Percentiles rank a stretch among this genome's conserved stretches.
Evolutionary conservation across 2,329 filamentous ascomycete genomes (phyloP).

Genomic region (Pseudocercospora crystallina): DNA sequence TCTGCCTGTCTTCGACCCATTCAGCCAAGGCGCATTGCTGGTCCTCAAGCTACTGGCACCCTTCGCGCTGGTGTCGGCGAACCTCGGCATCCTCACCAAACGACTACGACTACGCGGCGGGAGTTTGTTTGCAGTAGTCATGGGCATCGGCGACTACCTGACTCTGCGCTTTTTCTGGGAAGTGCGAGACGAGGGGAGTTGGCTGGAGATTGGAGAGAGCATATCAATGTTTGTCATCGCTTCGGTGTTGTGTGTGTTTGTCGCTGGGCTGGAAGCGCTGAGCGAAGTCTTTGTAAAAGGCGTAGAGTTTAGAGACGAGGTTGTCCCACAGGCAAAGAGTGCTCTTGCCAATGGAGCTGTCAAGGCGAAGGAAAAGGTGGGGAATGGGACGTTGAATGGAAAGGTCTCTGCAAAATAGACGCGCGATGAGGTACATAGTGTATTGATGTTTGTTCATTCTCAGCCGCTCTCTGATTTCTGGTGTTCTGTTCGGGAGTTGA

Average conservation of each 20-base stretch:
- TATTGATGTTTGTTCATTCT: no score
- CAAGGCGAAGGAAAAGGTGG: slow-evolving; percentile 1
- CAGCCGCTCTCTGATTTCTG: no score
- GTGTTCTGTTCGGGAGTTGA: no score
- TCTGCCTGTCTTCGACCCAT: slow-evolving; percentile 89
- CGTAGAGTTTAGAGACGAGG: slow-evolving; percentile 61
- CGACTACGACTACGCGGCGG: slow-evolving; percentile 80
- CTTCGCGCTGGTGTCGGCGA: slow-evolving; percentile 88
- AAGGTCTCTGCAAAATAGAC: not conserved
- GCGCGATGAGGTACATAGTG: no score
- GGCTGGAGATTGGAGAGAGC: slow-evolving; percentile 95
- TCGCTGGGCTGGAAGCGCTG: slow-evolving; percentile 80
- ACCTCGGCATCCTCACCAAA: slow-evolving; percentile 88
- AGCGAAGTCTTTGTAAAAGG: slow-evolving; percentile 81
- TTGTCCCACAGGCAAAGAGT: not conserved
- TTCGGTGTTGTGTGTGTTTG: slow-evolving; percentile 84
- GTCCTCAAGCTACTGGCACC: slow-evolving; percentile 89
- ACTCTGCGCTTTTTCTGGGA: slow-evolving; percentile 98
- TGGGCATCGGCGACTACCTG: slow-evolving; percentile 85
- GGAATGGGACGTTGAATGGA: slow-evolving; percentile 9
- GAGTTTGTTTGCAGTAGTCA: slow-evolving; percentile 90
- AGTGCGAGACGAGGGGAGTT: slow-evolving; percentile 92
- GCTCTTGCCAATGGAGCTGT: not conserved
- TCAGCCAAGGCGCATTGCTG: slow-evolving; percentile 83
- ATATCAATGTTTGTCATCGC: slow-evolving; percentile 96